phyloP scores from a whole-genome alignment of 805 yeast genomes.

The Ascoidea rubescens region DNA sequence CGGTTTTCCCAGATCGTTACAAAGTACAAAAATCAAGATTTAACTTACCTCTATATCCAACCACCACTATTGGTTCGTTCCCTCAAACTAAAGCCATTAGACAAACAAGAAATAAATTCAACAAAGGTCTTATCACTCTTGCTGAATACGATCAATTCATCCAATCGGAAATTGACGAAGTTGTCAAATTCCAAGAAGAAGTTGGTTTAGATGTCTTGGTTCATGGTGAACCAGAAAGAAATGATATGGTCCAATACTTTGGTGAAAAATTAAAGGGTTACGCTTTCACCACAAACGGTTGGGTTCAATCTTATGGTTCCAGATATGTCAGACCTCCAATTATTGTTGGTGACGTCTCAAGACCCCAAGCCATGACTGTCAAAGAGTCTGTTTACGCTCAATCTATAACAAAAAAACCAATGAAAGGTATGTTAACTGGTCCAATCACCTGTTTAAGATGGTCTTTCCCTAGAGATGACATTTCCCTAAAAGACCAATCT shows the following conservation, averaged over 20 bases:
- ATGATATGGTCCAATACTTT: constrained; percentile 99
- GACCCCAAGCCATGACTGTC: constrained; percentile 97
- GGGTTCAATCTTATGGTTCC: constrained; percentile 99
- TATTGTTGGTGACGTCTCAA: constrained; percentile 96
- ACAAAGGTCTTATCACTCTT: constrained; percentile 91
- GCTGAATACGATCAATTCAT: constrained; percentile 95
- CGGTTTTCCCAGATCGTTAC: constrained; percentile 79
- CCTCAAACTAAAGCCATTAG: constrained; percentile 99
- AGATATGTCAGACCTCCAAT: constrained; percentile 99
- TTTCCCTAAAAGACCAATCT: constrained; percentile 85
- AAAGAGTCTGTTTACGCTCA: constrained; percentile 99
- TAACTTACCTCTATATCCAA: constrained; percentile 97
- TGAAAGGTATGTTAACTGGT: constrained; percentile 99
- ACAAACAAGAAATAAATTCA: constrained; percentile 94
- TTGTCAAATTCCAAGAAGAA: constrained; percentile 98
- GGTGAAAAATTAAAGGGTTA: constrained; percentile 98
- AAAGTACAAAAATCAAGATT: constrained; percentile 74
- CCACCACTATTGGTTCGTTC: constrained; percentile 99
- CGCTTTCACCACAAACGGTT: constrained; percentile 97
- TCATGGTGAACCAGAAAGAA: constrained; percentile 99
- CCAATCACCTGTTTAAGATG: constrained; percentile 99
- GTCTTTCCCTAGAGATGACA: constrained; percentile 99
- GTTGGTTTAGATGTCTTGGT: constrained; percentile 96
- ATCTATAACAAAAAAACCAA: constrained; percentile 86
- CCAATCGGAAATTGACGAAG: constrained; percentile 90